Base-by-base conservation (phyloP, 1,139 yeast genomes). In the Yamadazyma sp. region DNA sequence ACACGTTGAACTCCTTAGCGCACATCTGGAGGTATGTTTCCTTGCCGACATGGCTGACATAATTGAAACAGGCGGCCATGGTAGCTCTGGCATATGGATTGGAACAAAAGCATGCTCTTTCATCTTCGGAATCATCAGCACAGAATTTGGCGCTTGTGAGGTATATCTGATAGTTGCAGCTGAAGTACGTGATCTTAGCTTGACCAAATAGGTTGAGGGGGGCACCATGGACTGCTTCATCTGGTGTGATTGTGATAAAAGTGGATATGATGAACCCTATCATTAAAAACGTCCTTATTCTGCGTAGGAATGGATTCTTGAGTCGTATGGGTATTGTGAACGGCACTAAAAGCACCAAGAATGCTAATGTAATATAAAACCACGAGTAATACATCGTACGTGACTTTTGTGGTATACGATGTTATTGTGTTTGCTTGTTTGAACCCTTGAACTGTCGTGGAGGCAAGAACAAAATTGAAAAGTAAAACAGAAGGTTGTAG, bases 31-130 rank as follows among this genome's bases (percentile, higher is more conserved):
- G 34, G 40, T 65, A 60, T 9, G 57, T 45, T 7, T 37, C 32
- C 17, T 33, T 29, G 30, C 56, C 53, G 1, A 46, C 35, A 2
- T 56, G 55, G 40, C 59, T 57, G 2, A 59, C 61, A 2, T 43
- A 38, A 12, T 47, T 34, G 45, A 62, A 68, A 44, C 76, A 71
- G 41, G 63, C 64, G 6, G 73, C 56, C 33, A 69, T 59, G 1
- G 73, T 67, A n/a, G 74, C 66, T 47, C 70, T 52, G 1, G 74
- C 73, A 33, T 59, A 52, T 10, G 46, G 46, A 41, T 67, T 62
- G 14, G 43, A 40, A 45, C 75, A 69, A 35, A 47, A 51, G 42
- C 71, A 64, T 36, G 42, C 40, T 9, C 37, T 51, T 25, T 37
- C 38, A 7, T 45, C 42, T 7, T 36, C 37, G 26, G 41, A 35